phyloP scores from a whole-genome alignment of 2,329 filamentous ascomycete species.

The Monosporascus sp. region DNA sequence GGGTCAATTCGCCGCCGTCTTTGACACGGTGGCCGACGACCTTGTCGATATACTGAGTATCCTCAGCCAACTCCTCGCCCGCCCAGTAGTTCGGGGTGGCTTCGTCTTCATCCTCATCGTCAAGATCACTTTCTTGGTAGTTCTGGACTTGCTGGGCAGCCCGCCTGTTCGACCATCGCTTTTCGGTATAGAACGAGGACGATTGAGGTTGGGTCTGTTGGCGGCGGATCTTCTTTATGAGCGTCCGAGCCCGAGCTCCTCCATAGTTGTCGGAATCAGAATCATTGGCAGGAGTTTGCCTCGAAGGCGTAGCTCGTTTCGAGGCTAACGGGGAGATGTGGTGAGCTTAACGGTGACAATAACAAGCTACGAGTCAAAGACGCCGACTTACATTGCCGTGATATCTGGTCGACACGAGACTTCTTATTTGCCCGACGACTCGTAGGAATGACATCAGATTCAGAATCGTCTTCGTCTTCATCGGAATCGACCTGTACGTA shows the following conservation, averaged over 20 bases:
- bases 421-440: slow-evolving; percentile 60
- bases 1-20: slow-evolving; percentile 56
- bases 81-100: slow-evolving; percentile 66
- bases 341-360: slow-evolving; percentile 12
- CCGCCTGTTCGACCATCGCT: slow-evolving; percentile 85
- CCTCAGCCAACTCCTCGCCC: slow-evolving; percentile 64
- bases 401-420: slow-evolving; percentile 58
- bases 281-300: slow-evolving; percentile 50
- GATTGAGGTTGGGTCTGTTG: slow-evolving; percentile 60
- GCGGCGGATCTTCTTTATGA: slow-evolving; percentile 72
- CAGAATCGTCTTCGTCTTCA: slow-evolving; percentile 57
- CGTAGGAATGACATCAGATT: slow-evolving; percentile 61
- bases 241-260: slow-evolving; percentile 62
- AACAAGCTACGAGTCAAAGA: slow-evolving; percentile 1
- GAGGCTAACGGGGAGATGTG: slow-evolving; percentile 39
- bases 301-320: slow-evolving; percentile 52
- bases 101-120: slow-evolving; percentile 61
- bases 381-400: slow-evolving; percentile 52
- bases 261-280: slow-evolving; percentile 77
- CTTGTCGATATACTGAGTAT: slow-evolving; percentile 80
- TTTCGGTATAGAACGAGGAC: slow-evolving; percentile 65
- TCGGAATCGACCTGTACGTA: slow-evolving; percentile 37
- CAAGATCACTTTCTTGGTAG: slow-evolving; percentile 63
- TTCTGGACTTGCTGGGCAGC: slow-evolving; percentile 63
- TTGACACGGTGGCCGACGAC: slow-evolving; percentile 82